Conservation (phyloP, 805 yeast genomes). For the Yarrowia sp. region DNA sequence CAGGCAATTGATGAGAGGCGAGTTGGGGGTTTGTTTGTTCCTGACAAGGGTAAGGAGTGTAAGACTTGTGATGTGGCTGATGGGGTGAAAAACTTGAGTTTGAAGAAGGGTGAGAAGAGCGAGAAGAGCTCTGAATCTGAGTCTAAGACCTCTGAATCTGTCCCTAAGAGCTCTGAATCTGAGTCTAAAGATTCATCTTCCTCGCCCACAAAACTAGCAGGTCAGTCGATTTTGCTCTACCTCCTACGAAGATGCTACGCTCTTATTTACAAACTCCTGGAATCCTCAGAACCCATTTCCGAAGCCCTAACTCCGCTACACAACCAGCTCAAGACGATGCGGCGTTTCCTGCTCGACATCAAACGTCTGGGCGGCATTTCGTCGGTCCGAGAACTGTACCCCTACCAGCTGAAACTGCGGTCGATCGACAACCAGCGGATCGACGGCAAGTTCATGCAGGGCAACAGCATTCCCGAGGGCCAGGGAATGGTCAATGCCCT, state of each 20-base stretch:
- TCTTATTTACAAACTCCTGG: conserved; percentile 83
- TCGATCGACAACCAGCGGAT: conserved; percentile 83
- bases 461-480: conserved; percentile 93
- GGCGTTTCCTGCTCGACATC: conserved; percentile 87
- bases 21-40: conserved; percentile 62
- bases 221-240: conserved; percentile 64
- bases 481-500: conserved; percentile 94
- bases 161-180: too few relatives aligned
- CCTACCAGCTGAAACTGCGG: conserved; percentile 93
- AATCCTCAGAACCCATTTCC: conserved; percentile 92
- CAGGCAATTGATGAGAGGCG: conserved; percentile 77
- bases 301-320: conserved; percentile 93
- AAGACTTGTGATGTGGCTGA: background rate
- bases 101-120: background rate
- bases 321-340: conserved; percentile 89
- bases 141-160: too few relatives aligned
- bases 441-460: conserved; percentile 92
- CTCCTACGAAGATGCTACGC: conserved; percentile 90
- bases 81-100: background rate
- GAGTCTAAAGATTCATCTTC: too few relatives aligned
- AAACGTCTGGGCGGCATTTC: conserved; percentile 92
- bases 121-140: background rate
- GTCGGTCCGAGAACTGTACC: conserved; percentile 87
- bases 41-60: conserved; percentile 32
- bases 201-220: conserved; percentile 41